A percentile compares a stretch with the other conserved stretches of the same genome.
phyloP scores from a whole-genome alignment of 2,329 filamentous ascomycete genomes.

The Dactylellina cionopaga region DNA sequence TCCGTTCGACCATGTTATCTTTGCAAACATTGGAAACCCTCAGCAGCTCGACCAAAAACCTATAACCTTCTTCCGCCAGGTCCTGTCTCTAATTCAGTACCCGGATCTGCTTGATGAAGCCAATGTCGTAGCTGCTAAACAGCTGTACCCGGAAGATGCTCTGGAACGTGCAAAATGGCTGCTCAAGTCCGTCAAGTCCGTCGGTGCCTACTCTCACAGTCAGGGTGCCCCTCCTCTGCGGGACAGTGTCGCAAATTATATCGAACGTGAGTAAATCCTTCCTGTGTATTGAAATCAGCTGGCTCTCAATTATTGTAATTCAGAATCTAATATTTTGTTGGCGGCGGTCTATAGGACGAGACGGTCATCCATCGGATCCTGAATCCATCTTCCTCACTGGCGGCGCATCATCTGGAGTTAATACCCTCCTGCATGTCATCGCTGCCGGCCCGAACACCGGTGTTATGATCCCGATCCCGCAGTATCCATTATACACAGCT shows the following conservation, averaged over 20 bases:
- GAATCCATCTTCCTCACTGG: conserved; percentile 88
- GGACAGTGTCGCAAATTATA: conserved; percentile 89
- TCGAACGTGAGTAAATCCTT: conserved; percentile 78
- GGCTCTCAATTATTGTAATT: conserved; percentile 4
- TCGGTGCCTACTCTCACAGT: conserved; percentile 96
- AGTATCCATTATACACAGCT: conserved; percentile 97
- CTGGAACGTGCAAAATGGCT: conserved; percentile 83
- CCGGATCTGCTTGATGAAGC: conserved; percentile 83
- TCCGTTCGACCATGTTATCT: conserved; percentile 90
- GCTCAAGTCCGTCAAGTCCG: conserved; percentile 83
- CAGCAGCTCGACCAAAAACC: conserved; percentile 99
- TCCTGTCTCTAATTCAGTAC: conserved; percentile 91
- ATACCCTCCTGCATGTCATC: conserved; percentile 89
- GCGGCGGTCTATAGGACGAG: conserved; percentile 69
- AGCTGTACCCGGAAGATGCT: conserved; percentile 88
- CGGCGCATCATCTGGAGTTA: conserved; percentile 93
- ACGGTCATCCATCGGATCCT: conserved; percentile 84
- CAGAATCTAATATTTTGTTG: not conserved
- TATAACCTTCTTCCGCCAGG: conserved; percentile 98
- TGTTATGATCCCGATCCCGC: conserved; percentile 92
- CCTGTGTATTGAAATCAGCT: not conserved
- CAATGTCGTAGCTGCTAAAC: conserved; percentile 74
- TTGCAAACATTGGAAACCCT: conserved; percentile 98
- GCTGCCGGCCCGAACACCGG: conserved; percentile 80
- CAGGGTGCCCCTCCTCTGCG: conserved; percentile 87